Conservation (phyloP, 2,329 filamentous ascomycete species). For the Geosmithia flava region DNA sequence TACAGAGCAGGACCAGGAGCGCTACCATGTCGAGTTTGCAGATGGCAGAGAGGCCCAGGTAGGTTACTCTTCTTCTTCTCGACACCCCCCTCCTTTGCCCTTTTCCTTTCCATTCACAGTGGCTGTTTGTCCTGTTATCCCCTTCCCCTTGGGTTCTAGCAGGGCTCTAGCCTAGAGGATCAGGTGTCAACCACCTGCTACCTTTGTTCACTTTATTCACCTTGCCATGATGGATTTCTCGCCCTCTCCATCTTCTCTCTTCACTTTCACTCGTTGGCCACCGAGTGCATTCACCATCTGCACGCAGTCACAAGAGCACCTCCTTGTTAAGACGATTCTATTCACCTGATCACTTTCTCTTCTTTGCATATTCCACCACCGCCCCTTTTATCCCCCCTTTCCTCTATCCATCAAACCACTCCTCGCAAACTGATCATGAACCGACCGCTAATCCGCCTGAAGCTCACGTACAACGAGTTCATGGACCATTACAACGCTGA, state of each 20-base stretch:
- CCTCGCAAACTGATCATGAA: background rate
- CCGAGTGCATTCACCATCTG: background rate
- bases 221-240: background rate
- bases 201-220: background rate
- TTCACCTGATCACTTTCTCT: background rate
- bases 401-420: background rate
- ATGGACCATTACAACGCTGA: conserved; percentile 18
- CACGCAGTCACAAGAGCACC: background rate
- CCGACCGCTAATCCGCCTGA: background rate
- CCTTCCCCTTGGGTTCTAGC: background rate
- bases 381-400: background rate
- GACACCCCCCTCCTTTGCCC: too few species aligned
- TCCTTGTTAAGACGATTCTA: background rate
- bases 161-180: background rate
- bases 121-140: background rate
- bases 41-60: conserved; percentile 32
- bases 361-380: background rate
- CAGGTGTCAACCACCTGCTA: too few species aligned
- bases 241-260: background rate
- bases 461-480: conserved; percentile 18
- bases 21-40: conserved; percentile 28
- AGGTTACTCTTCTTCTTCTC: conserved; percentile 12
- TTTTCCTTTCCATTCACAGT: background rate
- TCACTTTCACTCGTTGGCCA: background rate
- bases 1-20: conserved; percentile 10